Evolutionary conservation across 2,329 filamentous ascomycete species (phyloP), one percentile per base, ranked within the genome.

Genomic region (Pestalotiopsis sp.): DNA sequence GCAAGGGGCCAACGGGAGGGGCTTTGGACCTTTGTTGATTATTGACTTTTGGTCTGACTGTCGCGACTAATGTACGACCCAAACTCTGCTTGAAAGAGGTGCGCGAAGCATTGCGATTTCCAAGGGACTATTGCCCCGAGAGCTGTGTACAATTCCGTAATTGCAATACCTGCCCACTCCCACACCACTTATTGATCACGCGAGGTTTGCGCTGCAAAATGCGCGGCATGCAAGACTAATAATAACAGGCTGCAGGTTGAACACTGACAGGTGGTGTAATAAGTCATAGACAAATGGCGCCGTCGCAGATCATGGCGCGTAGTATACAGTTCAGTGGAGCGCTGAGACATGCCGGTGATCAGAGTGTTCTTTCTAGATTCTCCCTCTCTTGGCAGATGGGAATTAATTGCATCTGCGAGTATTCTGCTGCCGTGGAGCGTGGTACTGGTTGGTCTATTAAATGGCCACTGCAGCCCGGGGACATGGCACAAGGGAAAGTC

Each of bases 261-360:
- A 20, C 45, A 52, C 20, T 52, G 45, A 52, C 45, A 52, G 45
- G 17, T 52, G 17, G 45, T 52, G 45, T 36, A 9, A 36, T 36
- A 52, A 52, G 45, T 52, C 17, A 20, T n/a, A n/a, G 45, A 36
- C 6, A 36, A 36, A 52, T 52, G 45, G n/a, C 45, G 45, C 45
- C 45, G 45, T 52, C 45, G 45, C 45, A 52, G 14, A 52, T 52
- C 45, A 36, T 36, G 31, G 31, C 31, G 31, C 6, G 31, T 36
- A 36, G 6, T 36, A 36, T 27, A 2, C 25, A 36, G 57, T 14
- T 25, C 57, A 27, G 57, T 59, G 57, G 11, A 25, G 25, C 57
- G 57, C 57, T 59, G 57, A 59, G 57, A 59, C 57, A 59, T 59
- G 57, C 12, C 57, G 23, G 57, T 59, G 57, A 59, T 59, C 57